phyloP scores from a whole-genome alignment of 2,329 filamentous ascomycete genomes.

The Ramularia endophylla region DNA sequence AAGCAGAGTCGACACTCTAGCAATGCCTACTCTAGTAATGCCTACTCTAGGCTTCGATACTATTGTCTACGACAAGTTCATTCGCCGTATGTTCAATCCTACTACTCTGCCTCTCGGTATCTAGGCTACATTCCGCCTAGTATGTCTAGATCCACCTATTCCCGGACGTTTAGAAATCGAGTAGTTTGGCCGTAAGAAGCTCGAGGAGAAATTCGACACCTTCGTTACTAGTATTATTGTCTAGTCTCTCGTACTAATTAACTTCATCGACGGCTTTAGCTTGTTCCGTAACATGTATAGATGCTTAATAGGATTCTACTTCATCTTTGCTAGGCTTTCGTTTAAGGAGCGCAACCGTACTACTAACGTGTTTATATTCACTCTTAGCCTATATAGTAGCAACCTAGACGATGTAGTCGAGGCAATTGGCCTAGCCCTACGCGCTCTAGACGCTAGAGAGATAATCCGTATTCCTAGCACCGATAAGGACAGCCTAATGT shows the following conservation, averaged over 20 bases:
- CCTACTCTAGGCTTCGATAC: not conserved
- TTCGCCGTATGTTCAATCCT: not conserved
- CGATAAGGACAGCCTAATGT: not conserved
- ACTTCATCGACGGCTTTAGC: conserved; percentile 2
- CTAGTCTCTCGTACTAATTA: conserved; percentile 1
- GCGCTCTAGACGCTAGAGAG: not conserved
- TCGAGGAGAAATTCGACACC: not conserved
- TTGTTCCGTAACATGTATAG: too few relatives aligned
- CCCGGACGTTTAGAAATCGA: not conserved
- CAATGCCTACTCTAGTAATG: not conserved
- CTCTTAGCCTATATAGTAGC: too few relatives aligned
- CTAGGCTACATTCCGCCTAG: not conserved
- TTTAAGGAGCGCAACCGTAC: conserved; percentile 1
- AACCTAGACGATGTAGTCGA: too few relatives aligned
- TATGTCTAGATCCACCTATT: not conserved
- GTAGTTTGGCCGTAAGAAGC: not conserved
- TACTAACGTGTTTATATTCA: too few relatives aligned
- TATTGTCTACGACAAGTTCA: not conserved
- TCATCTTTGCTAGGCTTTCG: not conserved
- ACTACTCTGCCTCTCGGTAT: too few relatives aligned
- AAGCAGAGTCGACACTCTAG: too few relatives aligned
- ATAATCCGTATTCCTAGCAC: not conserved
- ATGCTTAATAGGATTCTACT: conserved; percentile 2
- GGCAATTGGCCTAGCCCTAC: not conserved
- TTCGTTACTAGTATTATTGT: not conserved